Percentiles rank a stretch among this genome's conserved stretches.
These are phyloP conservation scores for Ceratocystis cubensis DNA, from an alignment of 2,329 filamentous ascomycete genomes.

Conservation along the genomic window DNA sequence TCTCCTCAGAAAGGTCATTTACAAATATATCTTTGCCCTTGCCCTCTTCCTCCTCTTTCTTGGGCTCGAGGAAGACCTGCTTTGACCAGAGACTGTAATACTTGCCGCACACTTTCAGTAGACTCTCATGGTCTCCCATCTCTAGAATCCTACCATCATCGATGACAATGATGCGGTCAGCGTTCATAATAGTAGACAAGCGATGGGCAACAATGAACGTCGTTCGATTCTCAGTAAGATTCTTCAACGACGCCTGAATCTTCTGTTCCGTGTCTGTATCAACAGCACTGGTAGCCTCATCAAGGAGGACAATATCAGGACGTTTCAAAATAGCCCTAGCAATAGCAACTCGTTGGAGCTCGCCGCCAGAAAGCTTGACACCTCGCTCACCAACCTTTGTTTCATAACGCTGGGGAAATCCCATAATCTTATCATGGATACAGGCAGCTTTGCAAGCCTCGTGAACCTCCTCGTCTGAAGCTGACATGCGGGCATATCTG, in stretches of 20 bases:
- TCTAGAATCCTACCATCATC: constrained; percentile 51
- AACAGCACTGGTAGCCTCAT: constrained; percentile 68
- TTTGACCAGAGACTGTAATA: constrained; percentile 55
- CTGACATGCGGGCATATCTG: constrained; percentile 42
- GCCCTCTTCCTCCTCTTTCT: constrained; percentile 27
- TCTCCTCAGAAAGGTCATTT: constrained; percentile 31
- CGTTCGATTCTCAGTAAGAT: constrained; percentile 47
- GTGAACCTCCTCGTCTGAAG: constrained; percentile 43
- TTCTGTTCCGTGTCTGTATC: constrained; percentile 57
- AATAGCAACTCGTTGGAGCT: constrained; percentile 54
- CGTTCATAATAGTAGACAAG: constrained; percentile 58
- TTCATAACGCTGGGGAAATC: constrained; percentile 42
- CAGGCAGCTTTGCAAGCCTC: constrained; percentile 43
- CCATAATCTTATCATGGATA: constrained; percentile 46
- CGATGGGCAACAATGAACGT: constrained; percentile 58
- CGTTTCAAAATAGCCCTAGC: constrained; percentile 60
- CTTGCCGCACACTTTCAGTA: constrained; percentile 46
- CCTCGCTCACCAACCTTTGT: constrained; percentile 41
- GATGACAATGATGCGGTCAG: constrained; percentile 54
- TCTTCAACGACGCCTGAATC: constrained; percentile 49
- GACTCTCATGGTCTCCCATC: constrained; percentile 46
- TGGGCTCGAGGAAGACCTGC: constrained; percentile 43
- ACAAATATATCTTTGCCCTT: constrained; percentile 26
- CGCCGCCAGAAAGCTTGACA: constrained; percentile 52
- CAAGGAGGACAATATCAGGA: constrained; percentile 62